Base-by-base conservation (phyloP, 345 rosid genomes). In the Pugionium dolabratum region DNA sequence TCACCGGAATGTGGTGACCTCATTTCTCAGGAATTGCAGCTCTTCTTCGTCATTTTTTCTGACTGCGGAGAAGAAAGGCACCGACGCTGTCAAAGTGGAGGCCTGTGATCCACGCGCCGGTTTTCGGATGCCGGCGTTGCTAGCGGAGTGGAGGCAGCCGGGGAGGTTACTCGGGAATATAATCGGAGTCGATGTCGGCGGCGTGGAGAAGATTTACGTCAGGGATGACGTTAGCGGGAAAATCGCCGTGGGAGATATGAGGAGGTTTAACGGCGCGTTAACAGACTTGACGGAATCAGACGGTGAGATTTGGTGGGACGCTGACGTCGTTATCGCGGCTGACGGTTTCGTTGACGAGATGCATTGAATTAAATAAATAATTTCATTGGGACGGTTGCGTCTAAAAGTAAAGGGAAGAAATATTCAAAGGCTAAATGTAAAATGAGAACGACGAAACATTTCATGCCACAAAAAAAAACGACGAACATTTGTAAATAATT, bases 21-120 rank as follows among this genome's bases (percentile, higher is more conserved):
- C 79, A 79, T 28, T 65, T 81, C 57, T 72, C 8, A 73, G 64
- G 43, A 68, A 63, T 1, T 43, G 49, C 7, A 6, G 52, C 39
- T 67, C 62, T 37, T 62, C n/a, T 6, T 75, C 84, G 1, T 74
- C 90, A 60, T 80, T 82, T 39, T 60, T 79, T 0, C 40, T 86
- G 4, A 70, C 85, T 7, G 85, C 84, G 18, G 82, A 75, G 33
- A 51, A 59, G 52, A 82, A 39, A 26, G 62, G 68, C 1, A 7
- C 65, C 2, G 74, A 81, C 45, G 67, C 59, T 9, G 78, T 81
- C 0, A 47, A 69, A 18, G 45, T 91, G 26, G 67, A 71, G 11
- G 81, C 84, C 34, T 85, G 96, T 83, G 98, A 91, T 79, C 64
- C 70, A 36, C 95, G 98, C 35, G 77, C 79, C 0, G 80, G 76